Percentiles rank a stretch among this genome's conserved stretches.
phyloP scores from a whole-genome alignment of 495 filamentous ascomycete genomes.

The Xylaria castorea region DNA sequence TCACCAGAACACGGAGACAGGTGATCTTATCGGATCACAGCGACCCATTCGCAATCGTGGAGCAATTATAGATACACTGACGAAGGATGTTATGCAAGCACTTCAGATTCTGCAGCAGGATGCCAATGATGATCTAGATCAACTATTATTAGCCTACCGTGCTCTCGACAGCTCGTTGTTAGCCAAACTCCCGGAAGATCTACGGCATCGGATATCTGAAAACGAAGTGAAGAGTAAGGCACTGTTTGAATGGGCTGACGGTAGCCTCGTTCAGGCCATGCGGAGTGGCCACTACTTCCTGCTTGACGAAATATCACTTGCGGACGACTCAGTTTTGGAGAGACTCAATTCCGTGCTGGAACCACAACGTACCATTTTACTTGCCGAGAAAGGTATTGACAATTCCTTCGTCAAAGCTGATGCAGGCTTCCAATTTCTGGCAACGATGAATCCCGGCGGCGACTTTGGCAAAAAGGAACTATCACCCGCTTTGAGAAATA shows the following conservation, averaged over 20 bases:
- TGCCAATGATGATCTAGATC: conserved; percentile 37
- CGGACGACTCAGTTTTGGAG: conserved; percentile 96
- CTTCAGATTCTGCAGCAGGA: conserved; percentile 44
- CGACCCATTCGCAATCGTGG: conserved; percentile 86
- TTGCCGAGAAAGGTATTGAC: conserved; percentile 90
- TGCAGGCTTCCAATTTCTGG: conserved; percentile 92
- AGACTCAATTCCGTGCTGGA: conserved; percentile 98
- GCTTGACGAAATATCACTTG: conserved; percentile 96
- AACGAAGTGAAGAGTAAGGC: conserved; percentile 71
- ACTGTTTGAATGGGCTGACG: conserved; percentile 96
- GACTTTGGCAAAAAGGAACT: conserved; percentile 98
- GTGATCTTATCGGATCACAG: conserved; percentile 95
- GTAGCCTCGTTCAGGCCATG: conserved; percentile 95
- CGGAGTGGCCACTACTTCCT: conserved; percentile 87
- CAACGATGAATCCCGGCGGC: conserved; percentile 99
- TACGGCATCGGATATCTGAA: conserved; percentile 63
- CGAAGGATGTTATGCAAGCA: conserved; percentile 63
- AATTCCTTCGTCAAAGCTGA: conserved; percentile 78
- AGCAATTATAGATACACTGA: conserved; percentile 69
- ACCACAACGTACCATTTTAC: conserved; percentile 78
- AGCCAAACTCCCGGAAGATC: conserved; percentile 52
- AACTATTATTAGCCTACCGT: conserved; percentile 51
- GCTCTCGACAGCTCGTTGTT: conserved; percentile 36
- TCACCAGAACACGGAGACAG: conserved; percentile 95
- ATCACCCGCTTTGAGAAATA: conserved; percentile 91